Conservation (phyloP, 805 yeast genomes). For the Metschnikowia orientalis region DNA sequence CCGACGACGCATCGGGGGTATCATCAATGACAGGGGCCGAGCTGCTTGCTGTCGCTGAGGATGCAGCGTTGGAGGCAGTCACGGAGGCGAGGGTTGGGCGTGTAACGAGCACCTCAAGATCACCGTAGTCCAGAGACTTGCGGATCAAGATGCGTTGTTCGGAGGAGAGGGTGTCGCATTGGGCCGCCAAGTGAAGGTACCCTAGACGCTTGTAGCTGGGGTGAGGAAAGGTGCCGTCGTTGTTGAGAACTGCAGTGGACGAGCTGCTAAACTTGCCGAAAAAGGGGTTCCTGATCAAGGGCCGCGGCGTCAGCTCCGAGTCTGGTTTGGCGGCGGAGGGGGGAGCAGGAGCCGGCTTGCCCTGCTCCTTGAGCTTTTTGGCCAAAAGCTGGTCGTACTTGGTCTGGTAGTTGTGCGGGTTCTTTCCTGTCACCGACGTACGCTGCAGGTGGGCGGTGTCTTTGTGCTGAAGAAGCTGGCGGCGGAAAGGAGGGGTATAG, state of each 20-base stretch:
- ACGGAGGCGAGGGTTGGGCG: conserved; percentile 21
- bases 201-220: conserved; percentile 8
- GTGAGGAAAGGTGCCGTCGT: conserved; percentile 3
- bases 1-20: conserved; percentile 30
- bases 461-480: conserved; percentile 37
- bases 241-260: conserved; percentile 7
- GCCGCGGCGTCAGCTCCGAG: conserved; percentile 12
- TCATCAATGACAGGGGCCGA: conserved; percentile 14
- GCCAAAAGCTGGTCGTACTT: conserved; percentile 39
- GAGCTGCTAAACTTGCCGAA: conserved; percentile 37
- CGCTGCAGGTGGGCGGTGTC: conserved; percentile 29
- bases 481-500: conserved; percentile 66
- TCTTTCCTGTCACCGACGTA: conserved; percentile 27
- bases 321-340: conserved; percentile 4
- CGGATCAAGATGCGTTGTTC: conserved; percentile 32
- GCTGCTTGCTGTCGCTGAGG: conserved; percentile 5
- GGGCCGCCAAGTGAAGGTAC: conserved; percentile 25
- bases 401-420: conserved; percentile 33
- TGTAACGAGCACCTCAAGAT: conserved; percentile 32
- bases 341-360: conserved; percentile 6
- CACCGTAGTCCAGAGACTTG: conserved; percentile 28
- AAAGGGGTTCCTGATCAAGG: conserved; percentile 33
- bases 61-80: background rate
- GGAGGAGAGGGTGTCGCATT: conserved; percentile 30
- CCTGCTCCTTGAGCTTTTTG: conserved; percentile 31